Evolutionary conservation across 2,329 filamentous ascomycete species (phyloP).

Genomic region (Ophiosphaerella narmari): DNA sequence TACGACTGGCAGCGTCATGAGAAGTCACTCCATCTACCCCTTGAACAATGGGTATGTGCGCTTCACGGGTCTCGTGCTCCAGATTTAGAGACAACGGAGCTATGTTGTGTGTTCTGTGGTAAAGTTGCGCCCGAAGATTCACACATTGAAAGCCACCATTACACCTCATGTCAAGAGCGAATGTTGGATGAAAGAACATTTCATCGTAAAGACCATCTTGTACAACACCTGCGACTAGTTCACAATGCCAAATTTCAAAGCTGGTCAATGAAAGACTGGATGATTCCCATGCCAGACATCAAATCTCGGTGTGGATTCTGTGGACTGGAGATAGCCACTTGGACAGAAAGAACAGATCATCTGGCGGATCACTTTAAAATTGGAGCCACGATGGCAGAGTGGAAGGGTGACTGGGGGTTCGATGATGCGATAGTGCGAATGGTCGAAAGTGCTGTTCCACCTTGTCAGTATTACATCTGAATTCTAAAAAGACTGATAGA

Average conservation of each 20-base stretch:
- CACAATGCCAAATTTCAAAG: constrained; percentile 24
- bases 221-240: constrained; percentile 26
- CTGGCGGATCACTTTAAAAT: constrained; percentile 33
- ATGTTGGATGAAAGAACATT: constrained; percentile 31
- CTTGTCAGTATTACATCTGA: constrained; percentile 14
- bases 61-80: constrained; percentile 16
- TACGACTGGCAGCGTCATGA: constrained; percentile 39
- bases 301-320: constrained; percentile 33
- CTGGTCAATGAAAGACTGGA: constrained; percentile 44
- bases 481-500: neutral
- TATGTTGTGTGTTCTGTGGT: constrained; percentile 28
- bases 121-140: constrained; percentile 11
- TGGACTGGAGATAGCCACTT: constrained; percentile 20
- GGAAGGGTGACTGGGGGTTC: constrained; percentile 35
- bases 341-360: constrained; percentile 30
- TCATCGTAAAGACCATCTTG: constrained; percentile 10
- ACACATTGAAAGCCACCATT: constrained; percentile 27
- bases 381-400: constrained; percentile 29
- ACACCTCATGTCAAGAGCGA: constrained; percentile 25
- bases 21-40: constrained; percentile 32
- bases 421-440: constrained; percentile 14
- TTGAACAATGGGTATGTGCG: constrained; percentile 34
- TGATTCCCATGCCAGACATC: constrained; percentile 26
- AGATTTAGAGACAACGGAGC: constrained; percentile 15
- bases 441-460: constrained; percentile 25